Evolutionary conservation across 169 alveolate species (phyloP).

Genomic region (Plasmodium gallinaceum): DNA sequence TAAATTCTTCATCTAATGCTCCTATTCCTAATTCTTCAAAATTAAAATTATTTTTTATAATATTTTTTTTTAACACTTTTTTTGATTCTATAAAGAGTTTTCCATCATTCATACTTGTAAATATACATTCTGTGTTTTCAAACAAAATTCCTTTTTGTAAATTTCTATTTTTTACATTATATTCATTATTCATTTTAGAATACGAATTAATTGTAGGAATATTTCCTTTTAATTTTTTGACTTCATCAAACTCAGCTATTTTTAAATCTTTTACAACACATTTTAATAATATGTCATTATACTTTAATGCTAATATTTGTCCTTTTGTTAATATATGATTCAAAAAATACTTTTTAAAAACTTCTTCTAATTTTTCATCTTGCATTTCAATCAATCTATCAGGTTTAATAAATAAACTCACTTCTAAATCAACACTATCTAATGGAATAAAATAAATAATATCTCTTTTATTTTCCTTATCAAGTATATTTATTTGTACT

Average conservation of each 20-base stretch:
- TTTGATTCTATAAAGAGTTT: constrained; percentile 78
- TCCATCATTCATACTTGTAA: constrained; percentile 74
- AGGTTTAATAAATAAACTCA: constrained; percentile 77
- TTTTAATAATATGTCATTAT: constrained; percentile 75
- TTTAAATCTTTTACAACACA: constrained; percentile 76
- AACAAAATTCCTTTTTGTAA: constrained; percentile 37
- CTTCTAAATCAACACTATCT: constrained; percentile 79
- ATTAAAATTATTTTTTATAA: constrained; percentile 90
- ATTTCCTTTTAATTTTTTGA: constrained; percentile 26
- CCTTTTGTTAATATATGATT: constrained; percentile 78
- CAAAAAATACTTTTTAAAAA: constrained; percentile 61
- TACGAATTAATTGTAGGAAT: constrained; percentile 5
- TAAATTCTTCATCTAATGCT: constrained; percentile 95
- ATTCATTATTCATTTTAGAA: constrained; percentile 31
- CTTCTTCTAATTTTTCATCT: constrained; percentile 56
- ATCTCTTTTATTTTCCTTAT: constrained; percentile 73
- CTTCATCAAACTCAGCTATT: constrained; percentile 66
- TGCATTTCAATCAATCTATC: constrained; percentile 76
- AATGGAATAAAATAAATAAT: constrained; percentile 73
- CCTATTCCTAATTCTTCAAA: constrained; percentile 94
- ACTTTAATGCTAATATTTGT: constrained; percentile 78
- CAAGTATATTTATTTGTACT: constrained; percentile 65
- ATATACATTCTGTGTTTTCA: constrained; percentile 70
- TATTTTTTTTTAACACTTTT: constrained; percentile 78
- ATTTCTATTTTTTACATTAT: neutral